A percentile compares a stretch with the other conserved stretches of the same genome.
Evolutionary conservation across 495 filamentous ascomycete genomes (phyloP).

Genomic region (Ascodesmis nigricans): DNA sequence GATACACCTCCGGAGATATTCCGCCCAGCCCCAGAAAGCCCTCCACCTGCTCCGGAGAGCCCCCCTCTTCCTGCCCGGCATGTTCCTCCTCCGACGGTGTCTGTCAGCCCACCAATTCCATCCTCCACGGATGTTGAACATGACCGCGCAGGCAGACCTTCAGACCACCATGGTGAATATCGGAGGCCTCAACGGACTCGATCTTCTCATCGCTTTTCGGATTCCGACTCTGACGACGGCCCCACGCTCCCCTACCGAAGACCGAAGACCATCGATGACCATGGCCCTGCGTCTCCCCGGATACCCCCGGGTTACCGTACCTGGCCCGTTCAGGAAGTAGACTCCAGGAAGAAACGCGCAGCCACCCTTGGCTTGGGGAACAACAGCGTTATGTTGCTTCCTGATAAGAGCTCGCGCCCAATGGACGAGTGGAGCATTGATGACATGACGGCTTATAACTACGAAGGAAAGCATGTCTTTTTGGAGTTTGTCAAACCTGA

Average conservation of each 20-base stretch:
- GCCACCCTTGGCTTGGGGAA: slow-evolving; percentile 58
- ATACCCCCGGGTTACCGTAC: slow-evolving; percentile 22
- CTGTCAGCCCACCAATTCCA: too few species aligned
- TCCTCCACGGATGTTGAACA: too few species aligned
- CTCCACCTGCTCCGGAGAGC: too few species aligned
- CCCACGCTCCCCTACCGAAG: slow-evolving; percentile 12
- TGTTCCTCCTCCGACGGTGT: too few species aligned
- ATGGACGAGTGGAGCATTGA: slow-evolving; percentile 86
- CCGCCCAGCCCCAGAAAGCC: too few species aligned
- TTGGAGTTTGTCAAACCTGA: slow-evolving; percentile 75
- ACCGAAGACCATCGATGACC: too few species aligned
- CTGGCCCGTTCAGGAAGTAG: slow-evolving; percentile 59
- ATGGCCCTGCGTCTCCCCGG: slow-evolving; percentile 8
- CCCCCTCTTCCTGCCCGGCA: too few species aligned
- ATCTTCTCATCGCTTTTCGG: too few species aligned
- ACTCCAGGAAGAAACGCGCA: slow-evolving; percentile 90
- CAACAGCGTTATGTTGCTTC: slow-evolving; percentile 67
- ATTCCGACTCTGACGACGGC: slow-evolving; percentile 19
- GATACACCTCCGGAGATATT: too few species aligned
- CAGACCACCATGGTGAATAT: too few species aligned
- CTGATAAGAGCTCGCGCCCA: slow-evolving; percentile 46
- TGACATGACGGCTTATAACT: slow-evolving; percentile 80
- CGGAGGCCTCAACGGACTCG: too few species aligned
- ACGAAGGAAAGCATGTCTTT: slow-evolving; percentile 96
- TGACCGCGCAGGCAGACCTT: too few species aligned